Evolutionary conservation across 2,329 filamentous ascomycete species (phyloP), one percentile per base, ranked within the genome.

Genomic region (Diaporthe australafricana): DNA sequence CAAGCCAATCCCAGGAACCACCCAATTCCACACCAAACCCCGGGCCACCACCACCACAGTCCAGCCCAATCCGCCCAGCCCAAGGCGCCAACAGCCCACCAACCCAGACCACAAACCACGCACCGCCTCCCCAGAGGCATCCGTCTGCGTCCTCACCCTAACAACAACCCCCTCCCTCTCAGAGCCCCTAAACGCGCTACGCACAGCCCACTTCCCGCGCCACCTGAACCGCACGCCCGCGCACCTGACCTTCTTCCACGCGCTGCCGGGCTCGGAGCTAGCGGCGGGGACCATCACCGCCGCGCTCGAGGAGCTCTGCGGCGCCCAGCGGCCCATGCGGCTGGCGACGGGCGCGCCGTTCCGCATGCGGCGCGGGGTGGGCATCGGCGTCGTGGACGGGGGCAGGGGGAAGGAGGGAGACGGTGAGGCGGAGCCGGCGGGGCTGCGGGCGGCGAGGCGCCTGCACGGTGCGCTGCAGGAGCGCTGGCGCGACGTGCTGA

Each of bases 171-270:
- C 45, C 1, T 48, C 71, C 45, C 71, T 70, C 14, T 63, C 70
- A 25, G 50, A 50, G 12, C 60, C 68, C 14, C 45, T 72, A 25
- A 72, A 53, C 5, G 25, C 71, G 27, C 71, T 73, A 6, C 68
- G 62, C 17, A 52, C 32, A 20, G 27, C 20, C n/a, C 65, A 73
- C 62, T 73, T 71, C 45, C 71, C 62, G 0, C 45, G n/a, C 2
- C 71, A 56, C 45, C 38, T 55, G 27, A 70, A 71, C 62, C 65
- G 62, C 40, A 38, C 52, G n/a, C 55, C 57, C 3, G 68, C 71
- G 2, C 71, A 73, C 53, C 68, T 73, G 22, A 73, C 62, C 12
- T 47, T 73, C 45, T 73, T 71, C 68, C 71, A 73, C 55, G 71
- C 68, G 27, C 60, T 71, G 5, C 71, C 71, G 5, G 68, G 68